Conservation (phyloP, 2,329 filamentous ascomycete genomes). For the Pseudogymnoascus sp. region DNA sequence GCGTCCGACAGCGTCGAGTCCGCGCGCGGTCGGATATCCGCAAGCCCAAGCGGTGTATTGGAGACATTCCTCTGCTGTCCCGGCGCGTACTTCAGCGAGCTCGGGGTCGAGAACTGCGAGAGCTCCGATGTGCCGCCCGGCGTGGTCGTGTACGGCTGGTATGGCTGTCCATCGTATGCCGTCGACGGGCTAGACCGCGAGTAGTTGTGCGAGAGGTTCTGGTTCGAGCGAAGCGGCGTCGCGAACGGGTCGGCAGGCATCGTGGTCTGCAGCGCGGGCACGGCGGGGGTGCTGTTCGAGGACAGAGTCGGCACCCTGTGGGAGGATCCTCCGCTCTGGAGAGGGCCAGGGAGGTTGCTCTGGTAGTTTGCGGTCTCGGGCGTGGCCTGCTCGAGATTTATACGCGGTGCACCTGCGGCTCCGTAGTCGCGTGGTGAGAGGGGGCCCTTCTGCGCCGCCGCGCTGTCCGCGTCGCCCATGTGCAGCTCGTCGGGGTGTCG, state of each 20-base stretch:
- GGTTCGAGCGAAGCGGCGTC: conserved; percentile 57
- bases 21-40: conserved; percentile 81
- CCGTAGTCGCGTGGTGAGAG: conserved; percentile 38
- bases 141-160: conserved; percentile 54
- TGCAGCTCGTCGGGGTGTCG: conserved; percentile 50
- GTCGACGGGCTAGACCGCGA: conserved; percentile 74
- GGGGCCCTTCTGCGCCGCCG: conserved; percentile 25
- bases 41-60: conserved; percentile 82
- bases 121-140: conserved; percentile 46
- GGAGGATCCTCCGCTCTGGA: conserved; percentile 44
- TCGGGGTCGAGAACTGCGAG: conserved; percentile 54
- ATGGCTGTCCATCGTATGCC: conserved; percentile 46
- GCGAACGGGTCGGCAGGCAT: conserved; percentile 49
- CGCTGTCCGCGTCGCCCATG: conserved; percentile 33
- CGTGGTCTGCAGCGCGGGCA: conserved; percentile 47
- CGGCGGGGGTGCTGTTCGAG: conserved; percentile 48
- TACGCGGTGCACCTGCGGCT: conserved; percentile 42
- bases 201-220: conserved; percentile 62
- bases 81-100: conserved; percentile 46
- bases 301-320: conserved; percentile 44
- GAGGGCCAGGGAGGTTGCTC: conserved; percentile 47
- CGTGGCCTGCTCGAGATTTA: conserved; percentile 52
- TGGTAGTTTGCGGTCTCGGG: conserved; percentile 40
- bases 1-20: conserved; percentile 74
- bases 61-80: conserved; percentile 56